Evolutionary conservation across 2,329 filamentous ascomycete species (phyloP).

Genomic region (Sporothrix humicola): DNA sequence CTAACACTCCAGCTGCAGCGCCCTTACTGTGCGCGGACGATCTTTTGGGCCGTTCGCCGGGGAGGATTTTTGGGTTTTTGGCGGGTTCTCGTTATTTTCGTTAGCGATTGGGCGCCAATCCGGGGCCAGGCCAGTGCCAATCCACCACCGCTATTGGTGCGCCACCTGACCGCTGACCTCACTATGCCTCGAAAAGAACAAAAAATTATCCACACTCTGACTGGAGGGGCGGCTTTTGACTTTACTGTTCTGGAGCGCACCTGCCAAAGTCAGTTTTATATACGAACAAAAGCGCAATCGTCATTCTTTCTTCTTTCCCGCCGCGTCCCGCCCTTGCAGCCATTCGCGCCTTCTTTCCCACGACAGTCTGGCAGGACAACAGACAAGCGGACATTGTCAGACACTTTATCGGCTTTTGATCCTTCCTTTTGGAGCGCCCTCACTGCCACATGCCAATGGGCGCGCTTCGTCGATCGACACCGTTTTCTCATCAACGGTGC

Average conservation of each 20-base stretch:
- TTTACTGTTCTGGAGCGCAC: background rate
- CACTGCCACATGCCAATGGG: slow-evolving; percentile 27
- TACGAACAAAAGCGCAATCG: background rate
- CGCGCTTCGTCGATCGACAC: slow-evolving; percentile 18
- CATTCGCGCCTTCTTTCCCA: too few species aligned
- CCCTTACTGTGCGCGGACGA: slow-evolving; percentile 3
- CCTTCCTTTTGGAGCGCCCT: too few species aligned
- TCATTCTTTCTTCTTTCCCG: background rate
- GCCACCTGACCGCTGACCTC: slow-evolving; percentile 23
- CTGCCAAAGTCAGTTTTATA: background rate
- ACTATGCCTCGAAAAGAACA: background rate
- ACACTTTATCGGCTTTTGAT: too few species aligned
- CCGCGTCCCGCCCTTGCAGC: slow-evolving; percentile 1
- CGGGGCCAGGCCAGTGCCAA: background rate
- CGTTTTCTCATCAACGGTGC: slow-evolving; percentile 31
- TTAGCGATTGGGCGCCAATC: background rate
- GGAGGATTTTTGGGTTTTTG: background rate
- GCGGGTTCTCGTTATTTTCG: too few species aligned
- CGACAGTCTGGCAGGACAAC: too few species aligned
- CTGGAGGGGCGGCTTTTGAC: background rate
- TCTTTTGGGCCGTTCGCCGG: slow-evolving; percentile 5
- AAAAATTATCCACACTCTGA: slow-evolving; percentile 16
- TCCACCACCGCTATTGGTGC: background rate
- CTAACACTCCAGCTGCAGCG: background rate
- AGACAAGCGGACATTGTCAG: too few species aligned